Base-by-base conservation (phyloP, 495 filamentous ascomycete species). In the Aspergillus asperescens region DNA sequence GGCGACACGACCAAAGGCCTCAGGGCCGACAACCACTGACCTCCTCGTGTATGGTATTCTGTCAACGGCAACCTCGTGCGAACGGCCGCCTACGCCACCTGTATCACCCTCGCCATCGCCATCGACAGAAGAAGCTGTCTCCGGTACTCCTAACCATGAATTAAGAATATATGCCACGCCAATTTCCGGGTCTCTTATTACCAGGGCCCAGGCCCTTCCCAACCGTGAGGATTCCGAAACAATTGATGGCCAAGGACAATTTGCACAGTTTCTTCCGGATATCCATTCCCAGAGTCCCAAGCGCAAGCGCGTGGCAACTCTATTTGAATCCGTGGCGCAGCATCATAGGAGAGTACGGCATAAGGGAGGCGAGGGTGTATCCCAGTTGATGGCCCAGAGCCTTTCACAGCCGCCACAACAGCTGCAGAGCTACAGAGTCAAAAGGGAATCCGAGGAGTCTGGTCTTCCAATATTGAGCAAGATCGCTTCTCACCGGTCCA, bases 261-360 rank as follows among this genome's bases (percentile, higher is more conserved):
- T 57, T 31, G 70, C 66, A 3, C 61, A 74, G 16, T 75, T 76
- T 32, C 63, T 76, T 18, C 71, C 70, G 4, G 69, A 74, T 39
- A 54, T 67, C 20, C 65, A 65, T 51, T 74, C 73, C 0, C 70
- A 67, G 4, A 74, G 70, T 27, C 68, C 72, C 4, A 86, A 83
- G 58, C 73, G 80, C 25, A 81, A 78, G 60, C 74, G 73, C 32
- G 72, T 80, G 18, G 73, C 71, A 16, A 71, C 74, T 0, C 64
- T 83, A 1, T 85, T 86, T 54, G 79, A 86, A 39, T 72, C 78
- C 42, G 82, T 81, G n/a, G 72, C 74, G 5, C 75, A 81, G 38
- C 76, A 77, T 50, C 75, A 78, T 31, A 75, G 68, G 37, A 75
- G 76, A 41, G 74, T 80, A 12, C 76, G 74, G 42, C 71, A 77